Base-by-base conservation (phyloP, 768 basidiomycete species). In the Leccinum rimulosum region DNA sequence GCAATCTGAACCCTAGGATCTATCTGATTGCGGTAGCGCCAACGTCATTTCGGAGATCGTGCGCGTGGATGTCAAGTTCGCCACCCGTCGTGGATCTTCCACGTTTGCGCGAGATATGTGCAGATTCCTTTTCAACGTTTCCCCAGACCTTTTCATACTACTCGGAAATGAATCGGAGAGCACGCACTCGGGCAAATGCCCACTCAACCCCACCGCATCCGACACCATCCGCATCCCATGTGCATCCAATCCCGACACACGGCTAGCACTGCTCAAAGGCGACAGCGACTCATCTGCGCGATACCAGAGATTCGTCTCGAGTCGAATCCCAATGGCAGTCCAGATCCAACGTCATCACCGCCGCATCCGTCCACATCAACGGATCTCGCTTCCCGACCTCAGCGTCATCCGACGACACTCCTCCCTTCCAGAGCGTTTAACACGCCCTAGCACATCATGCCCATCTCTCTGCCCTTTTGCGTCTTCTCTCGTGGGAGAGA, bases 401-500 rank as follows among this genome's bases (percentile, higher is more conserved):
- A 64, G 54, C 62, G 58, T 62, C 67, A 72, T 22, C 76, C 77
- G 4, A 79, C 74, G 22, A 82, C 82, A 1, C 66, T 86, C 30
- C 69, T 83, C 10, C 70, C 79, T 19, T 81, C 83, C 14, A 79
- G 79, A 52, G 64, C 78, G 4, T 77, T 77, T 58, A 72, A 73
- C 27, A 70, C 79, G 28, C 79, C 4, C 77, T 76, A 30, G 80
- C 80, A n/a, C 87, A 89, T 65, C 81, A 76, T 15, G 79, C 74
- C 54, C 89, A 91, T 66, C 74, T 79, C 17, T 83, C 87, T 8
- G 83, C 86, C 1, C 75, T 92, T 48, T 73, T 88, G 22, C 85
- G 91, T 38, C 74, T 93, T 31, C 84, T 0, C 77, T 92, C 64
- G 75, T 91, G 0, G 84, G 85, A 30, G 90, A 92, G 66, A 82